phyloP scores from a whole-genome alignment of 768 basidiomycete genomes.

The Saitozyma podzolica region DNA sequence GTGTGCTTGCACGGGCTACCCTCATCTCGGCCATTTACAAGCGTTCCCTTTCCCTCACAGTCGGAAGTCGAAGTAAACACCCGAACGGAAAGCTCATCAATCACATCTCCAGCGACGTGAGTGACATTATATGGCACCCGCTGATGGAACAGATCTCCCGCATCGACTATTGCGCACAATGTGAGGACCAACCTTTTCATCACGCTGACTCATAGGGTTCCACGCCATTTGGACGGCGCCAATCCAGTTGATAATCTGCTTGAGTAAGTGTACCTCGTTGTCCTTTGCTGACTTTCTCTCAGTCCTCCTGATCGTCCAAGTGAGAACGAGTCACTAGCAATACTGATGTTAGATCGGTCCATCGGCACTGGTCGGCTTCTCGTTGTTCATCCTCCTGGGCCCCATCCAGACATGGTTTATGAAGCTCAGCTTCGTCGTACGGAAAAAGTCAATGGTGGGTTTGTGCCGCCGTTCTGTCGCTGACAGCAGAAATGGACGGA shows the following conservation, averaged over 20 bases:
- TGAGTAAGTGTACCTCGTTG: conserved; percentile 54
- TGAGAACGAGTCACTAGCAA: background rate
- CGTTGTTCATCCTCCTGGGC: conserved; percentile 64
- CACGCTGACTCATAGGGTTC: conserved; percentile 54
- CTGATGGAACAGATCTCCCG: conserved; percentile 29
- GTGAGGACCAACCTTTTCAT: conserved; percentile 40
- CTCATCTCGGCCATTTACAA: conserved; percentile 45
- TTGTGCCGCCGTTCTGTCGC: background rate
- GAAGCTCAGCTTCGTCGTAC: conserved; percentile 61
- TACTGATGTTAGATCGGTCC: conserved; percentile 61
- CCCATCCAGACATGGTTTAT: conserved; percentile 68
- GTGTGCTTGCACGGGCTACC: conserved; percentile 43
- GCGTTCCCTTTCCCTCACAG: conserved; percentile 23
- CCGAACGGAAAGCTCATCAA: conserved; percentile 52
- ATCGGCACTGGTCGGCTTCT: conserved; percentile 70
- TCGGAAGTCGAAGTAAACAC: conserved; percentile 27
- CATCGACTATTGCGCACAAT: conserved; percentile 61
- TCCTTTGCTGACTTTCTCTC: conserved; percentile 8
- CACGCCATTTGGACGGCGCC: conserved; percentile 67
- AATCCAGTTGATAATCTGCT: conserved; percentile 62
- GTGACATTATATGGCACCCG: conserved; percentile 21
- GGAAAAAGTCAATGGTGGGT: conserved; percentile 58
- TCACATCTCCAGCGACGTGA: conserved; percentile 62
- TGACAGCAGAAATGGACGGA: conserved; percentile 60
- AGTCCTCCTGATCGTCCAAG: conserved; percentile 20